phyloP scores from a whole-genome alignment of 192 early-diverging fungal genomes.

The Backusella liffmaniae region DNA sequence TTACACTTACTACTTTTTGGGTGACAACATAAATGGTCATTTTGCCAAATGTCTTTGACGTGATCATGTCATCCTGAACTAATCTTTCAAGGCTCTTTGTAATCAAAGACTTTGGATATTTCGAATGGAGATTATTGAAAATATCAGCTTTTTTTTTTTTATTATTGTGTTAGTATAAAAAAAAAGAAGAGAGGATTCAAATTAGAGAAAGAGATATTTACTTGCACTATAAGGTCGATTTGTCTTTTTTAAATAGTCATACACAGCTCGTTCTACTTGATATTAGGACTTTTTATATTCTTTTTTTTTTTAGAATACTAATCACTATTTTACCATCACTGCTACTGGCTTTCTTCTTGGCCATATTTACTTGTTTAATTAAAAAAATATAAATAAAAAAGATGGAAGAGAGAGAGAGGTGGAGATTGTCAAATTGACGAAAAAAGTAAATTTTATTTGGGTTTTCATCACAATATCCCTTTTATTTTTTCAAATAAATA shows the following conservation, averaged over 20 bases:
- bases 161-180: not conserved
- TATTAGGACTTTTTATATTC: not conserved
- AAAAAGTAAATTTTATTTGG: not conserved
- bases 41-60: slow-evolving; percentile 15
- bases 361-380: not conserved
- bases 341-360: not conserved
- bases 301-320: not conserved
- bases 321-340: not conserved
- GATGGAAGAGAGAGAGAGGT: not conserved
- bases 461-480: too few species aligned
- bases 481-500: not conserved
- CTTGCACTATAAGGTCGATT: slow-evolving; percentile 24
- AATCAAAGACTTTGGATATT: slow-evolving; percentile 10
- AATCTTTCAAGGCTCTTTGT: slow-evolving; percentile 3
- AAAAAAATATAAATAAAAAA: not conserved
- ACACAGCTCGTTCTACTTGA: not conserved
- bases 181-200: not conserved
- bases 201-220: not conserved
- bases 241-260: slow-evolving; percentile 12
- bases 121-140: slow-evolving; percentile 17
- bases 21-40: slow-evolving; percentile 7
- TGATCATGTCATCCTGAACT: not conserved
- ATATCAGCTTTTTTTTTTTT: slow-evolving; percentile 15
- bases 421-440: not conserved
- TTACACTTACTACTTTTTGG: not conserved